Evolutionary conservation across 2,329 filamentous ascomycete species (phyloP), one percentile per base, ranked within the genome.

Genomic region (Aspergillus felis): DNA sequence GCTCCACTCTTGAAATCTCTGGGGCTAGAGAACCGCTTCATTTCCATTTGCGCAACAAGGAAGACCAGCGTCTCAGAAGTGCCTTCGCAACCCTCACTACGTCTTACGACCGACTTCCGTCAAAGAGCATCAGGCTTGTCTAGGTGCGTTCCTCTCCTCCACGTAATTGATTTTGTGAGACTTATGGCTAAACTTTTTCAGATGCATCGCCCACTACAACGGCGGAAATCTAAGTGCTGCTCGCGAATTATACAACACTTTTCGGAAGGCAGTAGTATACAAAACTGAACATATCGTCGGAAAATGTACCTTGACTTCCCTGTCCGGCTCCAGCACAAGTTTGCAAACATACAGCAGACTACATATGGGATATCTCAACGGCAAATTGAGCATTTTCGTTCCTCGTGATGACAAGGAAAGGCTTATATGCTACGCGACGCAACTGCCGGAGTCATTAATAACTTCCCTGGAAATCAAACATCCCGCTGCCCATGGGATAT

Each of bases 381-480:
- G 42, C 1, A 32, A n/a, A 20, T 49, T 58, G 17, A 38, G 22
- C 14, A 24, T 58, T 17, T 55, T 48, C 20, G 49, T 58, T 22
- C 56, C 56, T 12, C 2, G 17, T 5, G 44, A 52, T 22, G 10
- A 8, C 28, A 53, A 27, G 1, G 22, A 58, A 27, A 50, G 49
- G 52, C 22, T 25, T 2, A 50, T 58, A 5, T 58, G 29, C 20
- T 58, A 55, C 29, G 52, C 56, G 8, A 49, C 53, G n/a, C 52
- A 55, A 29, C 44, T 58, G 3, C 56, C 49, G 9, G 32, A 24
- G 35, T 29, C 32, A 46, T 9, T 58, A 4, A 12, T 52, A 10
- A 29, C 14, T 14, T 5, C 17, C 12, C 49, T 55, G 4, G 8
- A 4, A 7, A 58, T 55, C 7, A 9, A 51, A 17, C 14, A 55